Conservation (phyloP, 305 asterid species). For the Fraxinus platypoda region DNA sequence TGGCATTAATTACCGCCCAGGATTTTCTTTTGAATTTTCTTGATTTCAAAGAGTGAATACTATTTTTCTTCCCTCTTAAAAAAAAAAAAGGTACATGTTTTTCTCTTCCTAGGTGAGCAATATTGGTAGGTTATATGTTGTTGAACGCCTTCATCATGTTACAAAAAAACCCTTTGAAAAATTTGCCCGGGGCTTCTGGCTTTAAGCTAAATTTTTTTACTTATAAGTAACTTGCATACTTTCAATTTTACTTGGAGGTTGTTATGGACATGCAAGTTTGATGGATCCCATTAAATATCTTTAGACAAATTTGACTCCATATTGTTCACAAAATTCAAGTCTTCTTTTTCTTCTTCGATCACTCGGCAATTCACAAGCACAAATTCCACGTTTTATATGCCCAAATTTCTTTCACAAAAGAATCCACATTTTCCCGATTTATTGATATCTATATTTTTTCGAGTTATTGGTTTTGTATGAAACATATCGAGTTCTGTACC, state of each 20-base stretch:
- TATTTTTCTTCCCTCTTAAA: conserved; percentile 8
- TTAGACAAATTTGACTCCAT: too few species aligned
- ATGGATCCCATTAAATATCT: background rate
- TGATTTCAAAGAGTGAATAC: background rate
- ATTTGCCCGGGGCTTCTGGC: background rate
- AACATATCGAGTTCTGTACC: too few species aligned
- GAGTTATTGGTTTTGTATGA: too few species aligned
- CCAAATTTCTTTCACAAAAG: background rate
- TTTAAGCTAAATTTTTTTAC: too few species aligned
- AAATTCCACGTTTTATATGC: too few species aligned
- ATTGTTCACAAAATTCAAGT: background rate
- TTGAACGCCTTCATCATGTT: conserved; percentile 46
- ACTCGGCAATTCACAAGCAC: background rate
- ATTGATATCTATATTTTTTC: background rate
- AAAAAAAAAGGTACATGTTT: background rate
- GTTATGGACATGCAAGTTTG: background rate
- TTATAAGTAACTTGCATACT: too few species aligned
- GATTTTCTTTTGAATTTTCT: background rate
- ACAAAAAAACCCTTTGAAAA: background rate
- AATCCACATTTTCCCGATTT: background rate
- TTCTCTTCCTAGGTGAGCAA: conserved; percentile 37
- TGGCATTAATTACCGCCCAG: conserved; percentile 54
- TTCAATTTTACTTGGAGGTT: background rate
- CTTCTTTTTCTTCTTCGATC: too few species aligned
- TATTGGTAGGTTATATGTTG: conserved; percentile 67